Evolutionary conservation across 352 stramenopile genomes (phyloP).

Genomic region (Globisporangium heterothallicum): DNA sequence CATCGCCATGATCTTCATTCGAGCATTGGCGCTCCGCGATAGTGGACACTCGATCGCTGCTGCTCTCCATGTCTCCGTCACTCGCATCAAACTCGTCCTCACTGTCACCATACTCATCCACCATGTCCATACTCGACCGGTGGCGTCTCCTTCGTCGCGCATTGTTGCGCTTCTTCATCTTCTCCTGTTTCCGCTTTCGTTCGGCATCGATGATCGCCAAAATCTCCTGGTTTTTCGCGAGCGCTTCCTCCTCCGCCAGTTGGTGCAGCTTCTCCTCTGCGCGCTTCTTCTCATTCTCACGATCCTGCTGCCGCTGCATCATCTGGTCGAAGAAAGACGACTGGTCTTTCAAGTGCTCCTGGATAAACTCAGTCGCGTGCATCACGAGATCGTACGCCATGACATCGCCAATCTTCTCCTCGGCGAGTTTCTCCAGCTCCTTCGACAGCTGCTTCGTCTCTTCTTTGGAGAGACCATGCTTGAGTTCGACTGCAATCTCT

Average conservation of each 20-base stretch:
- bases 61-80: slow-evolving; percentile 25
- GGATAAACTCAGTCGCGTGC: slow-evolving; percentile 75
- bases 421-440: slow-evolving; percentile 50
- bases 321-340: slow-evolving; percentile 87
- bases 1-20: slow-evolving; percentile 15
- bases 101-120: slow-evolving; percentile 20
- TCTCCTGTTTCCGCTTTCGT: slow-evolving; percentile 53
- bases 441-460: slow-evolving; percentile 51
- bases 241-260: slow-evolving; percentile 55
- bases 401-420: slow-evolving; percentile 66
- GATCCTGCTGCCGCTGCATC: slow-evolving; percentile 73
- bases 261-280: slow-evolving; percentile 46
- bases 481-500: slow-evolving; percentile 64
- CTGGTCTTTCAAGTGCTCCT: slow-evolving; percentile 78
- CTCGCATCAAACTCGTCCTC: slow-evolving; percentile 18
- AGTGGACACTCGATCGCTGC: slow-evolving; percentile 32
- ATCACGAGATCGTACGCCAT: slow-evolving; percentile 83
- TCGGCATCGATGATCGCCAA: slow-evolving; percentile 75
- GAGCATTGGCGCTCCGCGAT: slow-evolving; percentile 29
- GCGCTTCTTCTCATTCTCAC: slow-evolving; percentile 52
- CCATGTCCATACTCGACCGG: slow-evolving; percentile 54
- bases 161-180: slow-evolving; percentile 47
- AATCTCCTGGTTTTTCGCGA: slow-evolving; percentile 69
- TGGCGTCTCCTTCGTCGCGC: slow-evolving; percentile 35
- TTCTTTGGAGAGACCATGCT: slow-evolving; percentile 62